Evolutionary conservation across 805 yeast species (phyloP), one percentile per base, ranked within the genome.

Genomic region (Pichia manshurica): DNA sequence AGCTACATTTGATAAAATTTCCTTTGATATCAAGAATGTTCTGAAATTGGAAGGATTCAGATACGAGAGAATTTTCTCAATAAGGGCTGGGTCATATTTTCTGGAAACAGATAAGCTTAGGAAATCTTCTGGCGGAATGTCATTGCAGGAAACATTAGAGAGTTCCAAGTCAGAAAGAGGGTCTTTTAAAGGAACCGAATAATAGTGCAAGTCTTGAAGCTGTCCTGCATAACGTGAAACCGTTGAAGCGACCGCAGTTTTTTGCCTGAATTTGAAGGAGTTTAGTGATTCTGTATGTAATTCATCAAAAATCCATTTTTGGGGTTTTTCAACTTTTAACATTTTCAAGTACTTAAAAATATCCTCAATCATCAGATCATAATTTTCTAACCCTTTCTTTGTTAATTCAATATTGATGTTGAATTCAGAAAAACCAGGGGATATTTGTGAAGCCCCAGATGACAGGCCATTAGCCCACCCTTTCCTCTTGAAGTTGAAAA

Each of bases 391-490:
- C 4, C 98, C 98, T 16, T 70, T 68, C 10, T 79, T 77, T 2
- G 98, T 89, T 46, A 91, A 73, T 46, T 87, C 95, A 38, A 88
- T 68, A 48, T 80, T 82, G 33, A 88, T 66, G n/a, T 77, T 69
- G 57, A 91, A 86, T 19, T 78, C 65, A 3, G 85, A 82, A 49
- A 74, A 79, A 2, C 84, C 93, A 40, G 79, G 72, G 22, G 89
- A 81, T 8, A 83, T 74, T 32, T 77, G 74, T 54, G 79, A 73
- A 36, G 78, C 74, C 8, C 96, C 96, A 31, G 89, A 80, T 33
- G 88, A 78, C 45, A 91, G 72, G 16, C 78, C 82, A 55, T 78
- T 84, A 6, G 91, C 96, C 88, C 90, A 86, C 13, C 90, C 85
- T 53, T 75, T 69, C 31, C 68, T 62, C 66, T 88, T 91, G 54